Conservation (phyloP, 768 basidiomycete genomes). For the Coprinopsis marcescibilis region DNA sequence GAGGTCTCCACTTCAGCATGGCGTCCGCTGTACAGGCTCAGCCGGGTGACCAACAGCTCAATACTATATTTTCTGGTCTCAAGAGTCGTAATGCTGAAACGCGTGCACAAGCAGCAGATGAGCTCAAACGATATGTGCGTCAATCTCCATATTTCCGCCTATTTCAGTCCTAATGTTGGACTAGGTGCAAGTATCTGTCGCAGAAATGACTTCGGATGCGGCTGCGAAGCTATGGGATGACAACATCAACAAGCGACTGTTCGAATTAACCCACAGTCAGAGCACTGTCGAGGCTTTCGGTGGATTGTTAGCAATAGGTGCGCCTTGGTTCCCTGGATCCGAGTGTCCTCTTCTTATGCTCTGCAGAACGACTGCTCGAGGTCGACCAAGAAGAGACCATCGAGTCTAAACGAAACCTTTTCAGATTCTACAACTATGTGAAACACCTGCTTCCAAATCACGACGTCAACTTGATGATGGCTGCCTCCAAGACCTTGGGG, state of each 20-base stretch:
- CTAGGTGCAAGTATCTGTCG: slow-evolving; percentile 67
- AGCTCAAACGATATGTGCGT: slow-evolving; percentile 71
- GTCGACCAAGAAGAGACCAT: slow-evolving; percentile 76
- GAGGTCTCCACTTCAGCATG: slow-evolving; percentile 36
- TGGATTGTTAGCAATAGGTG: slow-evolving; percentile 84
- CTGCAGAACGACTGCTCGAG: slow-evolving; percentile 64
- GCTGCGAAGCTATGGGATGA: slow-evolving; percentile 84
- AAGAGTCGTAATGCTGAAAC: slow-evolving; percentile 59
- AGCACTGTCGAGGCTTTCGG: slow-evolving; percentile 77
- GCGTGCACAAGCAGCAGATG: slow-evolving; percentile 62
- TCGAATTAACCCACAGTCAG: slow-evolving; percentile 80
- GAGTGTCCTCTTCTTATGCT: slow-evolving; percentile 5
- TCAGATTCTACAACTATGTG: slow-evolving; percentile 89
- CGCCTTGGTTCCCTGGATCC: slow-evolving; percentile 16
- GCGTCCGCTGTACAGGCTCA: slow-evolving; percentile 51
- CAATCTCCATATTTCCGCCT: slow-evolving; percentile 6
- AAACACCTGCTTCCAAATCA: slow-evolving; percentile 86
- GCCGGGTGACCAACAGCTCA: slow-evolving; percentile 53
- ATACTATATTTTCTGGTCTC: slow-evolving; percentile 62
- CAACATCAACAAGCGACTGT: slow-evolving; percentile 71
- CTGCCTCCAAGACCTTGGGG: slow-evolving; percentile 88
- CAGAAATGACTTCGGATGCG: slow-evolving; percentile 78
- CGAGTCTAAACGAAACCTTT: slow-evolving; percentile 74
- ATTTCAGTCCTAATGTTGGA: slow-evolving; percentile 12
- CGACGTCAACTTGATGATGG: slow-evolving; percentile 91